Evolutionary conservation across 2,329 filamentous ascomycete genomes (phyloP).

Genomic region (Dryadomyces sulphureus): DNA sequence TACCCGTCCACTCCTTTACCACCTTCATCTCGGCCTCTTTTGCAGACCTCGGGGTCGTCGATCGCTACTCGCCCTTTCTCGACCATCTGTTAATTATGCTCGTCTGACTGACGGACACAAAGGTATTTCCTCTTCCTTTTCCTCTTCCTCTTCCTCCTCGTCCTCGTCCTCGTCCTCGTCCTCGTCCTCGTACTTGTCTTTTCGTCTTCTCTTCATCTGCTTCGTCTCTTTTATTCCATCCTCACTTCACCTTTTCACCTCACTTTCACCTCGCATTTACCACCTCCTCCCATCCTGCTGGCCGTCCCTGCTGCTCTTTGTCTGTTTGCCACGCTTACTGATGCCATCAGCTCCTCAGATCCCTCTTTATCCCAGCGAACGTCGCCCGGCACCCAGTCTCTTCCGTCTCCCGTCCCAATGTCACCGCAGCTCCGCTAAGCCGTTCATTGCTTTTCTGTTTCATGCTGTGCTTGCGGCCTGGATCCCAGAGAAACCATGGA

Average conservation of each 20-base stretch:
- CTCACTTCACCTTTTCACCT: too few relatives aligned
- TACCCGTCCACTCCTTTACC: slow-evolving; percentile 42
- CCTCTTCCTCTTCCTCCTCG: too few relatives aligned
- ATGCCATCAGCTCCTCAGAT: too few relatives aligned
- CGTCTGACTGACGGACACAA: neutral
- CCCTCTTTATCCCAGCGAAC: neutral
- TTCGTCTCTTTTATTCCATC: too few relatives aligned
- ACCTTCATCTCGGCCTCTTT: neutral
- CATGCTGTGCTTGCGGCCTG: slow-evolving; percentile 34
- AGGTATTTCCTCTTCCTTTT: neutral
- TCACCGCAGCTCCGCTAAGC: slow-evolving; percentile 20
- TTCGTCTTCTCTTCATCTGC: neutral
- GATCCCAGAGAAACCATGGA: slow-evolving; percentile 17
- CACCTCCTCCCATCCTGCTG: too few relatives aligned
- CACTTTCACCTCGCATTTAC: too few relatives aligned
- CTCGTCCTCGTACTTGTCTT: too few relatives aligned
- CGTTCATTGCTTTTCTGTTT: slow-evolving; percentile 22
- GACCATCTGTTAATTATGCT: neutral
- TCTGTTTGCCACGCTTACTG: too few relatives aligned
- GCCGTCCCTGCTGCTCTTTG: too few relatives aligned
- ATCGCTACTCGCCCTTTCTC: too few relatives aligned
- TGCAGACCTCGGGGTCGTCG: neutral
- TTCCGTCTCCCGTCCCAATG: slow-evolving; percentile 18
- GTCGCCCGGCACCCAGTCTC: neutral
- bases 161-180: too few relatives aligned